Conservation (phyloP, 1,284 basidiomycete species). For the Coniophora puteana region DNA sequence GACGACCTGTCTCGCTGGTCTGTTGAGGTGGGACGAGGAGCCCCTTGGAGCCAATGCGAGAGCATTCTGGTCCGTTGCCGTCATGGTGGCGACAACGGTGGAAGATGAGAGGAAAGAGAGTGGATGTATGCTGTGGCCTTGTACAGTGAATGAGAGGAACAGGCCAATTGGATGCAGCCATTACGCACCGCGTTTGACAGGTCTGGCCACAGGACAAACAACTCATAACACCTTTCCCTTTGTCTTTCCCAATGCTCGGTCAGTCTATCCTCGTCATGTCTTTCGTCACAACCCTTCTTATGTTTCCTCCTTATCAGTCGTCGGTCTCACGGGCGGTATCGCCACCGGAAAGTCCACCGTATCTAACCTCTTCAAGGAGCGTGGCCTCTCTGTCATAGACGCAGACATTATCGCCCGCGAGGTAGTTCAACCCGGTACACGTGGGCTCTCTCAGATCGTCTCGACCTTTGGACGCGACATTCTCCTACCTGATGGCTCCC, state of each 20-base stretch:
- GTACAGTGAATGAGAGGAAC: no score
- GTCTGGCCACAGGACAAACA: no score
- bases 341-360: constrained; percentile 96
- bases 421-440: constrained; percentile 85
- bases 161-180: no score
- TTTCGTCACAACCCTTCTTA: background rate
- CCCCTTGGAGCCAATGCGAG: constrained; percentile 44
- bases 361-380: constrained; percentile 65
- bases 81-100: background rate
- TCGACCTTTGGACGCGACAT: constrained; percentile 70
- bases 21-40: constrained; percentile 42
- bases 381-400: constrained; percentile 81
- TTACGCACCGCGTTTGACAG: no score
- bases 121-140: no score
- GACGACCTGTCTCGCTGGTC: constrained; percentile 53
- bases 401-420: constrained; percentile 89
- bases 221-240: no score
- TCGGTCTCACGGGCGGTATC: constrained; percentile 96
- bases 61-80: constrained; percentile 40
- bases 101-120: background rate
- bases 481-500: constrained; percentile 63
- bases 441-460: constrained; percentile 67
- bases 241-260: background rate
- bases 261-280: background rate
- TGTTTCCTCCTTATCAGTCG: constrained; percentile 47